These are phyloP conservation scores for Dysphania ambrosioides DNA, from an alignment of 148 eudicot species.

Conservation along the genomic window DNA sequence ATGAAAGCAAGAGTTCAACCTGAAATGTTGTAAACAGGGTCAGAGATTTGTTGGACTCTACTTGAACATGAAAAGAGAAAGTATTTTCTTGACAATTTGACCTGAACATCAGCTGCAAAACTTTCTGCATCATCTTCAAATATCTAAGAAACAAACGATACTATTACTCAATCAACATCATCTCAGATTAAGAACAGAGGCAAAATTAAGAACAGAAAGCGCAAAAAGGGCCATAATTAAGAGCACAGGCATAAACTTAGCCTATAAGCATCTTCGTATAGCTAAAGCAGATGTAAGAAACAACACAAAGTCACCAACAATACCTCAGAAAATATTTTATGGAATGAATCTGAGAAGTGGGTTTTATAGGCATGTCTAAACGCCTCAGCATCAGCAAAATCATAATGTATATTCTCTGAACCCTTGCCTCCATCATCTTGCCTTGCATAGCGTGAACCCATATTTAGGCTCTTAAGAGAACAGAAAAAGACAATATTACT, in stretches of 20 bases:
- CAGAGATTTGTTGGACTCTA: not conserved
- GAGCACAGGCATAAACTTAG: not conserved
- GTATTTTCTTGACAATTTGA: constrained; percentile 24
- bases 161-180: constrained; percentile 4
- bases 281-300: not conserved
- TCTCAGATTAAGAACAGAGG: too few species aligned
- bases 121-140: constrained; percentile 64
- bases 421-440: constrained; percentile 35
- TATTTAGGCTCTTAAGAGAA: constrained; percentile 34
- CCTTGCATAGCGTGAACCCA: constrained; percentile 41
- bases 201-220: too few species aligned
- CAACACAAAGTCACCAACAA: not conserved
- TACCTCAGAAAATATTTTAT: constrained; percentile 90
- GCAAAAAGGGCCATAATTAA: not conserved
- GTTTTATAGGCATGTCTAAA: constrained; percentile 49
- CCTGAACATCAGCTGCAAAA: constrained; percentile 81
- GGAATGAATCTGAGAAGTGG: constrained; percentile 77
- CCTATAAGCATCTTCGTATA: not conserved
- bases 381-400: constrained; percentile 45
- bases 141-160: constrained; percentile 40
- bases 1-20: constrained; percentile 75
- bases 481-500: constrained; percentile 7
- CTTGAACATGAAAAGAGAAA: not conserved
- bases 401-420: constrained; percentile 41
- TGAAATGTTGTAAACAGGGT: constrained; percentile 27